A percentile compares a stretch with the other conserved stretches of the same genome.
Evolutionary conservation across 768 basidiomycete species (phyloP).

Genomic region (Boletus eberwhitei): DNA sequence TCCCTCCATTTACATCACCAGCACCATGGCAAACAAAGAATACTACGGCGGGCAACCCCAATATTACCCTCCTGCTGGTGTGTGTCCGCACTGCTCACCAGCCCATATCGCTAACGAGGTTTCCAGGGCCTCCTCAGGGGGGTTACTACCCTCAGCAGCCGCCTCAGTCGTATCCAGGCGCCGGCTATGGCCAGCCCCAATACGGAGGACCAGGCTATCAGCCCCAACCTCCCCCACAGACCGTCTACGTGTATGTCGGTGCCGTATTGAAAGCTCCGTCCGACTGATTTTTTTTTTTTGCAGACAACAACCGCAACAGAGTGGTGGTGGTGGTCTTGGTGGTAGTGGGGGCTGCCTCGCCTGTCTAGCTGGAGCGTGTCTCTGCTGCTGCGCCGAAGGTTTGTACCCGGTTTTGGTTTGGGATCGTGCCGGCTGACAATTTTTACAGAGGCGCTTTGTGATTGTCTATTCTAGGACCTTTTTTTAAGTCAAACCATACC

Average conservation of each 20-base stretch:
- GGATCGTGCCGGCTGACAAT: slow-evolving; percentile 24
- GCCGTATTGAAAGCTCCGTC: background rate
- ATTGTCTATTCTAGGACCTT: slow-evolving; percentile 53
- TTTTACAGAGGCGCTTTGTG: slow-evolving; percentile 60
- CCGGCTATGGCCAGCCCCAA: slow-evolving; percentile 36
- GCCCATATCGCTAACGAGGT: slow-evolving; percentile 32
- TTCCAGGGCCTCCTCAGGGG: slow-evolving; percentile 53
- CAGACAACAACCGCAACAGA: slow-evolving; percentile 42
- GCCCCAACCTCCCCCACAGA: slow-evolving; percentile 73
- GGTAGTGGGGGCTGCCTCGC: slow-evolving; percentile 39
- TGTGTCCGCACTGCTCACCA: slow-evolving; percentile 6
- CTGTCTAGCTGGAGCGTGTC: slow-evolving; percentile 45
- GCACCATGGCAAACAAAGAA: slow-evolving; percentile 68
- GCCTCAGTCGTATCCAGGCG: slow-evolving; percentile 62
- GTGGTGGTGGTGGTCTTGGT: slow-evolving; percentile 34
- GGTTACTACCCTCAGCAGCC: slow-evolving; percentile 77
- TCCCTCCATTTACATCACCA: slow-evolving; percentile 14
- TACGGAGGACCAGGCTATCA: slow-evolving; percentile 38
- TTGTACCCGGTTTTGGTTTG: slow-evolving; percentile 21
- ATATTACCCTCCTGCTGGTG: slow-evolving; percentile 57
- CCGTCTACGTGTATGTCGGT: slow-evolving; percentile 69
- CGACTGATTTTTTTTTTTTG: slow-evolving; percentile 2
- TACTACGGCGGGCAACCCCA: slow-evolving; percentile 59
- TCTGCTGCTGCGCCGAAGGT: slow-evolving; percentile 55
- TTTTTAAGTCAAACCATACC: slow-evolving; percentile 16